These are phyloP conservation scores for Scheffersomyces lignicola DNA, from an alignment of 1,139 yeast genomes.

Conservation along the genomic window DNA sequence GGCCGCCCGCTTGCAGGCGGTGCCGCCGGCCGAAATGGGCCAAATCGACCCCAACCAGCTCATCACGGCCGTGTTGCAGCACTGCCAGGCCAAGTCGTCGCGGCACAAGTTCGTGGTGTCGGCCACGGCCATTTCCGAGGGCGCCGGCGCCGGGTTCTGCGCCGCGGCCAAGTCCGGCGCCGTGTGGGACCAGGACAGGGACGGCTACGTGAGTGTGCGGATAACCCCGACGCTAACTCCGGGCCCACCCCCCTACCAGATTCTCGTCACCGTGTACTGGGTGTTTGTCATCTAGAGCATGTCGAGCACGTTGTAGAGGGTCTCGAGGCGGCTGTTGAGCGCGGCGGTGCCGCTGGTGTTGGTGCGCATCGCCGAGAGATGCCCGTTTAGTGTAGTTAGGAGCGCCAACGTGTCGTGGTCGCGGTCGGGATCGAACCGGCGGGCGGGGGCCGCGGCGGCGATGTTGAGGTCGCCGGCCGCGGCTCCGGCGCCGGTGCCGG, in stretches of 20 bases:
- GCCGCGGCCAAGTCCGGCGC: slow-evolving; percentile 38
- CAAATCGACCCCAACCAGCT: slow-evolving; percentile 6
- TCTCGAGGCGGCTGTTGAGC: slow-evolving; percentile 29
- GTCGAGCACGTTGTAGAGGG: slow-evolving; percentile 26
- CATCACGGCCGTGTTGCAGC: slow-evolving; percentile 16
- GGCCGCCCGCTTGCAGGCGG: no score
- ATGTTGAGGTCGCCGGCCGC: slow-evolving; percentile 8
- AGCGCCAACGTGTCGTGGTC: slow-evolving; percentile 25
- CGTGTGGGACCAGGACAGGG: slow-evolving; percentile 40
- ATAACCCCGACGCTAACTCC: no score
- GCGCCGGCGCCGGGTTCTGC: slow-evolving; percentile 38
- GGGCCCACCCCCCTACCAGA: no score
- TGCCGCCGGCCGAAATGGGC: no score
- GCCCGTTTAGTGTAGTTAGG: slow-evolving; percentile 18
- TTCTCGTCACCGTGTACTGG: slow-evolving; percentile 34
- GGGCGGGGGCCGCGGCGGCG: neutral
- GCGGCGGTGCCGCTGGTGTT: slow-evolving; percentile 19
- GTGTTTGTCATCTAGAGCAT: slow-evolving; percentile 20
- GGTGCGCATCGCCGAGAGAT: slow-evolving; percentile 18
- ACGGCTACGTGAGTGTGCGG: slow-evolving; percentile 33
- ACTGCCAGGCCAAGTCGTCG: slow-evolving; percentile 26
- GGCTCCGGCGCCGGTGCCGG: slow-evolving; percentile 4
- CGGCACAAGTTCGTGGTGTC: slow-evolving; percentile 38
- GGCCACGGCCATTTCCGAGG: slow-evolving; percentile 23
- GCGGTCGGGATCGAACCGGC: slow-evolving; percentile 23